Evolutionary conservation across 2,329 filamentous ascomycete species (phyloP).

Genomic region (Colletotrichum brevisporum): DNA sequence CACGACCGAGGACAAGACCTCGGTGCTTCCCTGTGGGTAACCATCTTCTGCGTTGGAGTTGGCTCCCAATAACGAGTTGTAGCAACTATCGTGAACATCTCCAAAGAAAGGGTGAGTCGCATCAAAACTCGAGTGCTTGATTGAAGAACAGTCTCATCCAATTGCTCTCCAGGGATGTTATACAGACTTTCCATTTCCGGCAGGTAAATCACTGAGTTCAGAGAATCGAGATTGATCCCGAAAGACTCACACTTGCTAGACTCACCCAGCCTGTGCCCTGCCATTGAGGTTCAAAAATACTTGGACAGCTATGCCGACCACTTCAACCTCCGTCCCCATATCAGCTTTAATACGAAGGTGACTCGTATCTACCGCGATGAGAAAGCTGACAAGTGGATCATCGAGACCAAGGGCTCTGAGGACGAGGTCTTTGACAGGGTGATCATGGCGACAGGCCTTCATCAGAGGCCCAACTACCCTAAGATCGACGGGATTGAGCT

Average conservation of each 20-base stretch:
- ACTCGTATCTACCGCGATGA: slow-evolving; percentile 42
- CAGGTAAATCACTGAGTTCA: neutral
- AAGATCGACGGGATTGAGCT: slow-evolving; percentile 51
- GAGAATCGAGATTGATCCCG: neutral
- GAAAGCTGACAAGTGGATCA: slow-evolving; percentile 44
- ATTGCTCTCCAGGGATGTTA: slow-evolving; percentile 46
- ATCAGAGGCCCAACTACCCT: slow-evolving; percentile 51
- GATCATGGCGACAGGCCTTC: slow-evolving; percentile 52
- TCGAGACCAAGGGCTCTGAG: slow-evolving; percentile 46
- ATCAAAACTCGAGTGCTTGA: neutral
- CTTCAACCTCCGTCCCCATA: slow-evolving; percentile 46
- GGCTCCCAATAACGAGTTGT: neutral
- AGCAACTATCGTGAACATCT: slow-evolving; percentile 51
- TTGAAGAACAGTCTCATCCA: neutral
- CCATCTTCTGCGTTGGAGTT: neutral
- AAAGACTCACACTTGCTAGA: slow-evolving; percentile 20
- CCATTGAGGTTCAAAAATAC: slow-evolving; percentile 49
- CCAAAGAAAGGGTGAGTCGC: slow-evolving; percentile 47
- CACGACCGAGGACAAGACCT: slow-evolving; percentile 52
- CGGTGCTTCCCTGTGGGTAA: slow-evolving; percentile 50
- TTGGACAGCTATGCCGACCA: slow-evolving; percentile 51
- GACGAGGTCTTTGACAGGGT: slow-evolving; percentile 53
- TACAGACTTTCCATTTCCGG: slow-evolving; percentile 53
- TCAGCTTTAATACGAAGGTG: slow-evolving; percentile 47
- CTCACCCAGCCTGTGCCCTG: slow-evolving; percentile 44